Conservation (phyloP, 768 basidiomycete genomes). For the Calocera viscosa region DNA sequence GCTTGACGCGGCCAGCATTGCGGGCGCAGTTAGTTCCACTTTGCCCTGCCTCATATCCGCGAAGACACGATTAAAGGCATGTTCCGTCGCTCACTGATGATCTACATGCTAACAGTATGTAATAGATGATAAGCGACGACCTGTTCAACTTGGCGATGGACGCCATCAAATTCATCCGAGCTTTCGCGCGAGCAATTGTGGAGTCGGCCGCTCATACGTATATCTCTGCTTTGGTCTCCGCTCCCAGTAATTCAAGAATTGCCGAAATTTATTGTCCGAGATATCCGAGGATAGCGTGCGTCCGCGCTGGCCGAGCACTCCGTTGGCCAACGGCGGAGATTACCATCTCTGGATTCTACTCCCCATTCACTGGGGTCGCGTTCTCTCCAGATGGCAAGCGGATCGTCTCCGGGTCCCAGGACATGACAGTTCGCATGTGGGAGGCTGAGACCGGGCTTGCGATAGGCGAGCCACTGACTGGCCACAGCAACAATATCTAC, state of each 20-base stretch:
- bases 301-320: neutral
- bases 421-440: slow-evolving; percentile 1
- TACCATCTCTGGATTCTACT: too few relatives aligned
- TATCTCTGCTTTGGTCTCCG: neutral
- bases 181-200: neutral
- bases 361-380: neutral
- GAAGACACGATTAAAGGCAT: neutral
- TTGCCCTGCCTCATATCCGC: neutral
- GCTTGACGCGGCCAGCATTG: neutral
- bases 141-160: too few relatives aligned
- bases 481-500: too few relatives aligned
- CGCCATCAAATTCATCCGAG: neutral
- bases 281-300: neutral
- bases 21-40: neutral
- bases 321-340: neutral
- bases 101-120: too few relatives aligned
- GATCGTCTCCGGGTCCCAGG: neutral
- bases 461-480: neutral
- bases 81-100: neutral
- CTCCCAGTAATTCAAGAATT: neutral
- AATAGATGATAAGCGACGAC: too few relatives aligned
- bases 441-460: neutral
- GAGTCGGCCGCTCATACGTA: neutral
- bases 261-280: neutral
- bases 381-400: neutral